phyloP scores from a whole-genome alignment of 2,329 filamentous ascomycete genomes.

The Diaporthe capsici region DNA sequence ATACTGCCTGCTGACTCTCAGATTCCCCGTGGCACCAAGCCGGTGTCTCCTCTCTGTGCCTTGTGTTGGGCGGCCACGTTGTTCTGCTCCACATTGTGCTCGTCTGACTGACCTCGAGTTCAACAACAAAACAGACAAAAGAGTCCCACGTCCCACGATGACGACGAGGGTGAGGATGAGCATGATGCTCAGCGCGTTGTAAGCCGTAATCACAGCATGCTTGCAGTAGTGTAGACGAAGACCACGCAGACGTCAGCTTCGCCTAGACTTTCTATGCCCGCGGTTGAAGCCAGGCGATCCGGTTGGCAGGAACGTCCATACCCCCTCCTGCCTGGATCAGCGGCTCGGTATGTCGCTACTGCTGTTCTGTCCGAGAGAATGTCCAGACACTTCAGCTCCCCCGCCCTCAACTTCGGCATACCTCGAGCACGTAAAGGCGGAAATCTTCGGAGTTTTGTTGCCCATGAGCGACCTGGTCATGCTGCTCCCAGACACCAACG shows the following conservation, averaged over 20 bases:
- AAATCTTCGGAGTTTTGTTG: background rate
- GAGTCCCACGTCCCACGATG: background rate
- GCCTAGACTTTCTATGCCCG: slow-evolving; percentile 1
- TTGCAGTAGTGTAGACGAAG: background rate
- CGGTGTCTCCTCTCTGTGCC: background rate
- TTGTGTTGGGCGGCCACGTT: background rate
- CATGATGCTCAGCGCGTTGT: background rate
- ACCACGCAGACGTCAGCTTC: background rate
- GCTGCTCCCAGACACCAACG: background rate
- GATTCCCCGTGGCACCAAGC: background rate
- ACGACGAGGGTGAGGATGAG: background rate
- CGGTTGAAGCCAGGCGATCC: background rate
- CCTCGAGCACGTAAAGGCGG: background rate
- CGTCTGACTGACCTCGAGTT: background rate
- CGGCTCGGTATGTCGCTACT: background rate
- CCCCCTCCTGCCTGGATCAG: background rate
- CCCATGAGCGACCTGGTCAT: background rate
- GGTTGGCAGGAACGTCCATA: background rate
- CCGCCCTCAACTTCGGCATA: background rate
- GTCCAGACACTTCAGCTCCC: background rate
- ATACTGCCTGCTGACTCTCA: background rate
- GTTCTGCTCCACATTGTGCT: background rate
- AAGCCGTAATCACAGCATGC: background rate
- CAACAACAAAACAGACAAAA: background rate
- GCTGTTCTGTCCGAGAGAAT: background rate